A percentile compares a stretch with the other conserved stretches of the same genome.
Evolutionary conservation across 2,329 filamentous ascomycete species (phyloP).

Genomic region (Myriosclerotinia curreyana): DNA sequence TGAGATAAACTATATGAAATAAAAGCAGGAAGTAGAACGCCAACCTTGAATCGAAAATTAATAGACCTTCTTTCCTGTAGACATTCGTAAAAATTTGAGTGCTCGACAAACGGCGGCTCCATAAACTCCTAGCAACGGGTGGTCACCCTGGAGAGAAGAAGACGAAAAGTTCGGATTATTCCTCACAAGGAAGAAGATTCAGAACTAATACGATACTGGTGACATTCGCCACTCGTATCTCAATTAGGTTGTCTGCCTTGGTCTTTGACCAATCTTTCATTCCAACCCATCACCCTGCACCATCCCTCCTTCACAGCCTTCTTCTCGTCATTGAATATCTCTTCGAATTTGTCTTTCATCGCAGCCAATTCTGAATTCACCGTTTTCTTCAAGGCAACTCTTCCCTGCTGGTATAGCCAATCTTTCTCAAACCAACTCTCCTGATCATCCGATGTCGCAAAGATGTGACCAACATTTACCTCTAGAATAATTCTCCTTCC

Average conservation of each 20-base stretch:
- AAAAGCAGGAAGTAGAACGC: neutral
- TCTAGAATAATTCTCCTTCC: constrained; percentile 6
- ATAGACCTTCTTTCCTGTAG: neutral
- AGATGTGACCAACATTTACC: neutral
- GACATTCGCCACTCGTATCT: neutral
- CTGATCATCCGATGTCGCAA: constrained; percentile 7
- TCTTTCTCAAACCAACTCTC: constrained; percentile 20
- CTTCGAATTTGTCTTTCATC: constrained; percentile 30
- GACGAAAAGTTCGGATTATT: neutral
- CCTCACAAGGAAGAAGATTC: neutral
- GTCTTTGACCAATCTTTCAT: neutral
- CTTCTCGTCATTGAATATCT: constrained; percentile 29
- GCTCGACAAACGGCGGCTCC: neutral
- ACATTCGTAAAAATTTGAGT: neutral
- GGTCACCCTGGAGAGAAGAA: too few species aligned
- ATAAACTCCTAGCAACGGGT: neutral
- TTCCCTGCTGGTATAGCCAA: neutral
- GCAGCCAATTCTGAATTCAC: constrained; percentile 24
- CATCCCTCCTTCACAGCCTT: constrained; percentile 25
- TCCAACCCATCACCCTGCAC: constrained; percentile 22
- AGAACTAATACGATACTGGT: neutral
- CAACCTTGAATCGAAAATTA: neutral
- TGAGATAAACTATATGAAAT: neutral
- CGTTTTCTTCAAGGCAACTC: constrained; percentile 5
- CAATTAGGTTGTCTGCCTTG: neutral